Evolutionary conservation across 2,329 filamentous ascomycete species (phyloP).

Genomic region (Sarocladiaceae sp.): DNA sequence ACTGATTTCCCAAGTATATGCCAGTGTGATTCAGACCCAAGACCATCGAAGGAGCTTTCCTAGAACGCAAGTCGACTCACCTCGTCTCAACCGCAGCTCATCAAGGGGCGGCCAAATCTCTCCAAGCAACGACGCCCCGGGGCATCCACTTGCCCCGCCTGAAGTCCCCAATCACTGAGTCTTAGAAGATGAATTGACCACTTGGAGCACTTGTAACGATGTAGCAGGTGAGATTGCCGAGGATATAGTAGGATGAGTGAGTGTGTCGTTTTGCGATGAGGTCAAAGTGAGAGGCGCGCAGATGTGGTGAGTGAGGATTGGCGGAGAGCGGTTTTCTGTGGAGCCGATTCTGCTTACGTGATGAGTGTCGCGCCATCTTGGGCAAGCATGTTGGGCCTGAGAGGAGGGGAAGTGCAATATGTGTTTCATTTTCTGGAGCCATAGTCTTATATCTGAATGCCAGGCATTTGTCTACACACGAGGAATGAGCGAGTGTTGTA

Average conservation of each 20-base stretch:
- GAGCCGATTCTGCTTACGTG: background rate
- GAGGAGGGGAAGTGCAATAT: too few species aligned
- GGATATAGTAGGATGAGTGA: background rate
- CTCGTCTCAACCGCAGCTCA: constrained; percentile 6
- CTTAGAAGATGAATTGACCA: background rate
- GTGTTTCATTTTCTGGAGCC: too few species aligned
- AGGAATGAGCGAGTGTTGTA: too few species aligned
- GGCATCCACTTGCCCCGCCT: background rate
- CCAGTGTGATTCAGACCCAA: constrained; percentile 2
- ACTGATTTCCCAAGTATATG: background rate
- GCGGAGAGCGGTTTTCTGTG: background rate
- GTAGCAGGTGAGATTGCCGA: background rate
- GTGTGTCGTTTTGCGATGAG: background rate
- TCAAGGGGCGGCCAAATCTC: background rate
- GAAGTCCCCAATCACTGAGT: background rate
- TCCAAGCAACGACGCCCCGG: background rate
- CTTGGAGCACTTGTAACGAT: background rate
- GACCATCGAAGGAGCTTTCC: too few species aligned
- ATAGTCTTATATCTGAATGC: too few species aligned
- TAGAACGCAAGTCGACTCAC: too few species aligned
- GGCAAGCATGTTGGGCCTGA: too few species aligned
- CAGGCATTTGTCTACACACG: too few species aligned
- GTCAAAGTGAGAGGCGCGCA: constrained; percentile 5
- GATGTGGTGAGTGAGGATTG: constrained; percentile 9
- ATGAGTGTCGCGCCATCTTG: too few species aligned